Percentiles rank a stretch among this genome's conserved stretches.
Conservation (phyloP, 2,329 filamentous ascomycete species). For the Penicillium sp. region DNA sequence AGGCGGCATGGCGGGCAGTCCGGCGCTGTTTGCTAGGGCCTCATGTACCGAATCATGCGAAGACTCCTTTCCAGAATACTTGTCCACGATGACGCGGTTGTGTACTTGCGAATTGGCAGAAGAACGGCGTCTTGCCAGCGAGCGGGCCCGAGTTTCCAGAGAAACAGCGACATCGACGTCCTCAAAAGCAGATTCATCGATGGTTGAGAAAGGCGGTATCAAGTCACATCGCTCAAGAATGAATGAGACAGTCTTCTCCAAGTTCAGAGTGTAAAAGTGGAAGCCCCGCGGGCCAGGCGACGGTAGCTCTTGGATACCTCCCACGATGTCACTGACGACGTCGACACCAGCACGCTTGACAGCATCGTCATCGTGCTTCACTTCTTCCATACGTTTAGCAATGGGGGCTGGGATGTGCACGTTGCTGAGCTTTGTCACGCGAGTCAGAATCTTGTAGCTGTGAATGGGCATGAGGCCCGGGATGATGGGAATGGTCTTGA, state of each 20-base stretch:
- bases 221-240: constrained; percentile 83
- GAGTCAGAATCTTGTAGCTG: constrained; percentile 90
- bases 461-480: constrained; percentile 97
- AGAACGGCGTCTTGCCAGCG: constrained; percentile 59
- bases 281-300: constrained; percentile 69
- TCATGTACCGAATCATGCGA: constrained; percentile 53
- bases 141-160: constrained; percentile 23
- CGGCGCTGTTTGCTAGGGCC: constrained; percentile 72
- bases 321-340: constrained; percentile 79
- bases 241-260: constrained; percentile 93
- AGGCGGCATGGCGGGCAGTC: constrained; percentile 68
- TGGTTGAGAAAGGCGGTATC: constrained; percentile 61
- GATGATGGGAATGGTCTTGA: constrained; percentile 84
- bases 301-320: constrained; percentile 68
- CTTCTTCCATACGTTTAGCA: constrained; percentile 57
- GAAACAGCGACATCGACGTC: constrained; percentile 28
- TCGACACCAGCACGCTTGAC: constrained; percentile 51
- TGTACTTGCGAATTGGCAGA: constrained; percentile 80
- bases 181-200: constrained; percentile 46
- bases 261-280: constrained; percentile 95
- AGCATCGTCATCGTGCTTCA: constrained; percentile 48
- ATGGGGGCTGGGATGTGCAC: constrained; percentile 73
- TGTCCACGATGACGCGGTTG: constrained; percentile 81
- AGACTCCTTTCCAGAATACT: constrained; percentile 37
- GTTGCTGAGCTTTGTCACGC: constrained; percentile 92